A percentile compares a stretch with the other conserved stretches of the same genome.
These are phyloP conservation scores for Xylaria curta DNA, from an alignment of 495 filamentous ascomycete species.

Conservation along the genomic window DNA sequence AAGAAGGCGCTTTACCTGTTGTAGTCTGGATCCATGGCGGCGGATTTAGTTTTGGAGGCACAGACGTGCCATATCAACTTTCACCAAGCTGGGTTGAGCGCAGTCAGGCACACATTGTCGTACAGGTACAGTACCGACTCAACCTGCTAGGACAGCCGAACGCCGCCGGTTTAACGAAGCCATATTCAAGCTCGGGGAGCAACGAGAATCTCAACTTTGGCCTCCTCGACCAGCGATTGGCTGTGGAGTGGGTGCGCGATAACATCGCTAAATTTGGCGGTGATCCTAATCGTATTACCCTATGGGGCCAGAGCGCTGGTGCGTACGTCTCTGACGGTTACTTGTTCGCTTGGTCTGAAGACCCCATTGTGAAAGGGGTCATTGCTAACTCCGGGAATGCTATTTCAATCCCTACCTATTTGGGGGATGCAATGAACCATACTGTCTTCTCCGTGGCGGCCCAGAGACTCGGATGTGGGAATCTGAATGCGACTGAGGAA, in stretches of 20 bases:
- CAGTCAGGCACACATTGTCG: constrained; percentile 59
- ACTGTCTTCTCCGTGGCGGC: background rate
- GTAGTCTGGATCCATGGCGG: constrained; percentile 50
- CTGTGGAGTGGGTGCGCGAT: constrained; percentile 69
- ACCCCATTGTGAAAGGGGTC: constrained; percentile 45
- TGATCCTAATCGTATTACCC: constrained; percentile 64
- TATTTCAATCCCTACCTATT: constrained; percentile 52
- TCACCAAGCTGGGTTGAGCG: constrained; percentile 50
- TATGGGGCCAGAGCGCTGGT: constrained; percentile 64
- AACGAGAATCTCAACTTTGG: constrained; percentile 58
- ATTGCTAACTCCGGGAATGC: constrained; percentile 47
- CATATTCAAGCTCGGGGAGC: background rate
- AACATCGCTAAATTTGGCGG: constrained; percentile 72
- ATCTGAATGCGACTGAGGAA: background rate
- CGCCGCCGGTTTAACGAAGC: constrained; percentile 40
- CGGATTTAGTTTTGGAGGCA: constrained; percentile 40
- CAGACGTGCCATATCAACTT: constrained; percentile 44
- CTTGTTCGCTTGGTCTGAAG: constrained; percentile 44
- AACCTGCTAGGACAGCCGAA: constrained; percentile 67
- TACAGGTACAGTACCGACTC: constrained; percentile 59
- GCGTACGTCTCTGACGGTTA: constrained; percentile 41
- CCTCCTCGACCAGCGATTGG: constrained; percentile 68
- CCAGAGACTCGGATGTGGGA: constrained; percentile 13
- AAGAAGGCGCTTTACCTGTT: constrained; percentile 41
- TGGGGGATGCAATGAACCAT: constrained; percentile 30